Base-by-base conservation (phyloP, 1,139 yeast genomes). In the Candida sojae region DNA sequence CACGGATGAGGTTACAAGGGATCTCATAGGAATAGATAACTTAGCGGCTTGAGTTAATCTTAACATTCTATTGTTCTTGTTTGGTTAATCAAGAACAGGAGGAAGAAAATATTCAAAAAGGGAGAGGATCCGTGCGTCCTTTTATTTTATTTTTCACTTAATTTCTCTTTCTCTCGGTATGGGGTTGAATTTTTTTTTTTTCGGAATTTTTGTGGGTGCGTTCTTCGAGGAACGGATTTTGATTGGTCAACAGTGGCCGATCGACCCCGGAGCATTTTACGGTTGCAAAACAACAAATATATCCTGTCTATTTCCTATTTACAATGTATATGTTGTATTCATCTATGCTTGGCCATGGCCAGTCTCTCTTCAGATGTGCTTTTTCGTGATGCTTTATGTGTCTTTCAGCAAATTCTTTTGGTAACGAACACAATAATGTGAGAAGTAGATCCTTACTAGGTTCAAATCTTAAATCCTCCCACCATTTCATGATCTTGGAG, bases 401-500 rank as follows among this genome's bases (percentile, higher is more conserved):
- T 48, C 80, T 63, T 50, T 49, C 60, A 48, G 67, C 72, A 64
- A 64, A 71, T 49, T 62, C 79, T 51, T 34, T 53, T n/a, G 71
- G 84, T 13, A 76, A 57, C 5, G 80, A 61, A 5, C 67, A 60
- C 25, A 79, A 60, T 9, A 77, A 57, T 45, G 65, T 51, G 32
- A 69, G 53, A 32, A 82, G 64, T 1, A 81, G 67, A 9, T 55
- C 54, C n/a, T 58, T 56, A 25, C 66, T 61, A 0, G 92, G 86
- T 1, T 56, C 61, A 52, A 77, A 80, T 12, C 71, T 63, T 17
- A 84, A 58, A n/a, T 68, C 63, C 41, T 80, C 83, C 84, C 91
- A 80, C 80, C 84, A 77, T 34, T 74, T 71, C 35, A 86, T 64
- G 7, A 86, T 66, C 30, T 70, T 75, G 0, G 80, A 65, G 25